Percentiles rank a stretch among this genome's conserved stretches.
Evolutionary conservation across 345 rosid genomes (phyloP).

Genomic region (Lepidium africanum): DNA sequence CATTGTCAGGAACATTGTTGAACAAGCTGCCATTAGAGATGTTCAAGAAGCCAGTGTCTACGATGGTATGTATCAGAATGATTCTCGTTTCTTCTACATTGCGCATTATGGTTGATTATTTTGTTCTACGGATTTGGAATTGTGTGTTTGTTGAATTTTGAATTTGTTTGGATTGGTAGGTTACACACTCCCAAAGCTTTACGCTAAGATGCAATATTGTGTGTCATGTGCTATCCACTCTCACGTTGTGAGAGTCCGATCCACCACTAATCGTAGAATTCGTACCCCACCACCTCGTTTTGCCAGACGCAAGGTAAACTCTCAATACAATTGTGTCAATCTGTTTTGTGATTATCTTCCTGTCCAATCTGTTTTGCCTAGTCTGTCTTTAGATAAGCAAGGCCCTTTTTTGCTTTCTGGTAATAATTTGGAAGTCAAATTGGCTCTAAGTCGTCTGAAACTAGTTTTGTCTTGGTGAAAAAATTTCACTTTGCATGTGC

Average conservation of each 20-base stretch:
- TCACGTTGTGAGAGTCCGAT: constrained; percentile 51
- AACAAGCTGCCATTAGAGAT: too few relatives aligned
- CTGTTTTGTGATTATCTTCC: not conserved
- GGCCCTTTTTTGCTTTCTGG: not conserved
- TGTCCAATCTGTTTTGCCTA: not conserved
- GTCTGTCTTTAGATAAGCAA: not conserved
- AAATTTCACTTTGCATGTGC: not conserved
- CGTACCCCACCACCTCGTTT: constrained; percentile 88
- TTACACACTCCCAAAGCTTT: too few relatives aligned
- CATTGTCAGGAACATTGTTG: too few relatives aligned
- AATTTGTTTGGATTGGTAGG: too few relatives aligned
- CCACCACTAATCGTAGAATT: constrained; percentile 59
- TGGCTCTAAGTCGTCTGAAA: not conserved
- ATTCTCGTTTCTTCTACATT: too few relatives aligned
- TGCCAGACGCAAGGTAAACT: constrained; percentile 61
- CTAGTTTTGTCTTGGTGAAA: not conserved
- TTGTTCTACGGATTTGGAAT: too few relatives aligned
- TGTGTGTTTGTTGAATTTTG: too few relatives aligned
- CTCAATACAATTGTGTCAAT: not conserved
- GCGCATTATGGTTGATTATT: too few relatives aligned
- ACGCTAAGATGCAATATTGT: too few relatives aligned
- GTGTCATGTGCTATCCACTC: too few relatives aligned
- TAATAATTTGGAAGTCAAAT: not conserved
- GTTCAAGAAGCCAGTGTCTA: too few relatives aligned
- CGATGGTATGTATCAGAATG: too few relatives aligned